These are phyloP conservation scores for Pyrenophora tritici-repentis DNA, from an alignment of 2,329 filamentous ascomycete species.

Conservation along the genomic window DNA sequence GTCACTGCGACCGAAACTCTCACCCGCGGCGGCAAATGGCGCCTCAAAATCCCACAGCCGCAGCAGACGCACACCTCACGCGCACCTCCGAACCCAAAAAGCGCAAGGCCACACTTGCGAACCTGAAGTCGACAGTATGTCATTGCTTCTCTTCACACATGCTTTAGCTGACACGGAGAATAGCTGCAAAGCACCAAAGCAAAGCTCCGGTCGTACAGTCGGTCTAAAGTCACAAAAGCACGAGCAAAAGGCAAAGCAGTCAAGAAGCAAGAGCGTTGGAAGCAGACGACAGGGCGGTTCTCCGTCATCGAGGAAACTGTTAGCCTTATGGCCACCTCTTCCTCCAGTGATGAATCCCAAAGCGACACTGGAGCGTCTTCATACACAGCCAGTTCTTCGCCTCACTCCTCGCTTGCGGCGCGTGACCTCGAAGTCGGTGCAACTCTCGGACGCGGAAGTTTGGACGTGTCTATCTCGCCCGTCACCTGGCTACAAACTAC, in stretches of 20 bases:
- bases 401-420: slow-evolving; percentile 2
- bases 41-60: not conserved
- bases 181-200: slow-evolving; percentile 13
- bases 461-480: slow-evolving; percentile 78
- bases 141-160: not conserved
- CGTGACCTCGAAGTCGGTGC: slow-evolving; percentile 89
- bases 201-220: slow-evolving; percentile 2
- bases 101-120: not conserved
- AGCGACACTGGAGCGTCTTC: not conserved
- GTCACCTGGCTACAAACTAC: slow-evolving; percentile 74
- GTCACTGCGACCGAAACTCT: not conserved
- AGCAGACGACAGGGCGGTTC: slow-evolving; percentile 4
- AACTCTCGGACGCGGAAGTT: slow-evolving; percentile 84
- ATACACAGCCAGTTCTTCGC: not conserved
- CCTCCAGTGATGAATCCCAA: not conserved
- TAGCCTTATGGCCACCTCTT: not conserved
- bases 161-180: not conserved
- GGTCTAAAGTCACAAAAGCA: slow-evolving; percentile 10
- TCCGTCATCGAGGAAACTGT: slow-evolving; percentile 1
- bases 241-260: not conserved
- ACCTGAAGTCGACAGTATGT: slow-evolving; percentile 9
- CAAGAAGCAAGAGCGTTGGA: slow-evolving; percentile 1
- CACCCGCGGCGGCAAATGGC: slow-evolving; percentile 3
- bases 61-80: not conserved
- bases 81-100: not conserved